These are phyloP conservation scores for Sequoiadendron giganteum DNA, from an alignment of 75 land plant species.

Conservation along the genomic window DNA sequence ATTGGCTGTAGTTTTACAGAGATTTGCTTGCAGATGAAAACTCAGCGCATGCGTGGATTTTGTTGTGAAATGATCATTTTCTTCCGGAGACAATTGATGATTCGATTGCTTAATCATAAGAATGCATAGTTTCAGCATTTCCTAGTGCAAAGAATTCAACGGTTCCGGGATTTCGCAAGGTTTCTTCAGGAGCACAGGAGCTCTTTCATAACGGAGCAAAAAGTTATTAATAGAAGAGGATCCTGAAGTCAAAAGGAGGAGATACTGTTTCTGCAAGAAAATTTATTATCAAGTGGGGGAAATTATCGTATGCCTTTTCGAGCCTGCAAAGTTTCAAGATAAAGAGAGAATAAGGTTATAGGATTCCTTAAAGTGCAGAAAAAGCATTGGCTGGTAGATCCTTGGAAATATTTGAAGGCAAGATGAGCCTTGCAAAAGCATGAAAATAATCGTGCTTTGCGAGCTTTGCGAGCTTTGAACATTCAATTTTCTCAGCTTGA, in stretches of 20 bases:
- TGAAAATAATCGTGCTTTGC: not conserved
- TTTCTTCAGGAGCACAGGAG: not conserved
- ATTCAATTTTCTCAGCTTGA: not conserved
- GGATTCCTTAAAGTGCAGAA: not conserved
- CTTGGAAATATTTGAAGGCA: not conserved
- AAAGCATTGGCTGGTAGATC: not conserved
- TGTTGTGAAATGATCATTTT: not conserved
- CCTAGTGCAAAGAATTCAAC: not conserved
- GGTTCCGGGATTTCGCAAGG: not conserved
- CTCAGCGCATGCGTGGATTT: not conserved
- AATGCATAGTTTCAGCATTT: not conserved
- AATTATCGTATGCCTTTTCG: not conserved
- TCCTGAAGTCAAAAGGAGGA: not conserved
- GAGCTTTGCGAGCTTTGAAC: not conserved
- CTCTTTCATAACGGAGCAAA: not conserved
- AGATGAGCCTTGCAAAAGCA: not conserved
- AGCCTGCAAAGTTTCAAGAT: constrained; percentile 4
- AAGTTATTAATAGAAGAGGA: not conserved
- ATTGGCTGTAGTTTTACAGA: not conserved
- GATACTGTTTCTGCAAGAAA: not conserved
- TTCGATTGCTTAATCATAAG: not conserved
- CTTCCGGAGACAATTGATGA: not conserved
- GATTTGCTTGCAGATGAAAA: not conserved
- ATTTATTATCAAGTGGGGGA: no score
- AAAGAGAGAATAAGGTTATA: not conserved